Conservation (phyloP, 2,329 filamentous ascomycete genomes). For the Pestalotiopsis sp. region DNA sequence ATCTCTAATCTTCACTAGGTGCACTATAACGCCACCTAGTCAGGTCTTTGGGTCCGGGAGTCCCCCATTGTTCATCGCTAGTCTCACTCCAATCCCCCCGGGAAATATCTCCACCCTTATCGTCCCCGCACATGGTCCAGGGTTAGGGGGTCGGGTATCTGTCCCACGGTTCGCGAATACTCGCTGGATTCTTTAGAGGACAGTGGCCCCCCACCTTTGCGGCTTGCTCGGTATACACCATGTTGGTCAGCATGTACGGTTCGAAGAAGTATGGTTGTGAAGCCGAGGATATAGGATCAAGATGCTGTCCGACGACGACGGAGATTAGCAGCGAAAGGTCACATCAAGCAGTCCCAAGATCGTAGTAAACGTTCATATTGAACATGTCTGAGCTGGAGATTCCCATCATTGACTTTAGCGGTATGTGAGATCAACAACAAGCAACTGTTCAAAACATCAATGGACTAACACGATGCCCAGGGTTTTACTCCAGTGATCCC, state of each 20-base stretch:
- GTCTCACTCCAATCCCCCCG: background rate
- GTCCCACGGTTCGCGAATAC: background rate
- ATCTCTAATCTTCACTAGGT: background rate
- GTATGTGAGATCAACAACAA: constrained; percentile 12
- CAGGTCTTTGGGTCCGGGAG: background rate
- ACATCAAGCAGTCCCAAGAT: background rate
- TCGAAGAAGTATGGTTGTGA: background rate
- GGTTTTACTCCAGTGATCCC: constrained; percentile 22
- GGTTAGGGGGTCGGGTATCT: background rate
- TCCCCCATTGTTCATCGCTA: background rate
- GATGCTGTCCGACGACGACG: background rate
- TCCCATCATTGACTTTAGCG: constrained; percentile 31
- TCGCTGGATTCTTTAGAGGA: no score
- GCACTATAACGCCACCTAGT: background rate
- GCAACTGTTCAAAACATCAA: background rate
- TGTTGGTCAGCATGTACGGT: background rate
- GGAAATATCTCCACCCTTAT: background rate
- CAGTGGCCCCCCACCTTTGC: background rate
- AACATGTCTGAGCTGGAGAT: constrained; percentile 20
- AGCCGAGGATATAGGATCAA: background rate
- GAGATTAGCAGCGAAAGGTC: background rate
- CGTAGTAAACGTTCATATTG: background rate
- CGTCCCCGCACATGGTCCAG: background rate
- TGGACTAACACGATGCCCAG: constrained; percentile 8
- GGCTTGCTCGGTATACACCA: background rate